phyloP scores from a whole-genome alignment of 2,329 filamentous ascomycete genomes.

The Phoma sp. region DNA sequence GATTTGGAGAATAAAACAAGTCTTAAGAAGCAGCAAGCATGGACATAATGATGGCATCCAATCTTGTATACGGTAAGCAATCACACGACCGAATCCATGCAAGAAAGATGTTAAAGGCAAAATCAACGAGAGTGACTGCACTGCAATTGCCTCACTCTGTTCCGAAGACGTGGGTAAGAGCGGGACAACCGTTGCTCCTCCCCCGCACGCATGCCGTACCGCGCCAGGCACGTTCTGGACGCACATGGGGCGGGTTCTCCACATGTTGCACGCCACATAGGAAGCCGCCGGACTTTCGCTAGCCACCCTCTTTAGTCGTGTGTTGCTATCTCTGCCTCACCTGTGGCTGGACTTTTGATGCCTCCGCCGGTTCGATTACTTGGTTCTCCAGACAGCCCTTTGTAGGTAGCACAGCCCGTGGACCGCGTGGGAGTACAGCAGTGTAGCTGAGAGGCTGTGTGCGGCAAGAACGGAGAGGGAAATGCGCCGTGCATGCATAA shows the following conservation, averaged over 20 bases:
- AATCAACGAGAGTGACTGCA: neutral
- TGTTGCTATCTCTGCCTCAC: slow-evolving; percentile 2
- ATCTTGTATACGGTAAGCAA: neutral
- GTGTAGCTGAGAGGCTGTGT: neutral
- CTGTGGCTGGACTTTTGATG: slow-evolving; percentile 2
- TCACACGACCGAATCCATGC: neutral
- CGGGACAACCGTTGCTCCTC: slow-evolving; percentile 13
- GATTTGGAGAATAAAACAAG: neutral
- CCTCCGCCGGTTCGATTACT: neutral
- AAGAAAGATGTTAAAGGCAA: neutral
- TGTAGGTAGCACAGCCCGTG: neutral
- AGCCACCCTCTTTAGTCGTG: neutral
- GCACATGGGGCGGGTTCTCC: slow-evolving; percentile 18
- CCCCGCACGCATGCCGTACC: slow-evolving; percentile 2
- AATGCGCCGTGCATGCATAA: neutral
- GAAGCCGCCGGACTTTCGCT: slow-evolving; percentile 7
- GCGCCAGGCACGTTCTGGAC: slow-evolving; percentile 12
- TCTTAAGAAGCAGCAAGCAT: neutral
- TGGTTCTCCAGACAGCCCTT: no score
- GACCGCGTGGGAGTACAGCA: neutral
- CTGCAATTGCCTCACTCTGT: neutral
- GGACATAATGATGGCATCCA: neutral
- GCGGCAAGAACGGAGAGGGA: neutral
- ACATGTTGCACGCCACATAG: slow-evolving; percentile 19
- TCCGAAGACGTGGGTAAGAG: slow-evolving; percentile 7